These are phyloP conservation scores for Lachnellula arida DNA, from an alignment of 2,329 filamentous ascomycete genomes.

Conservation along the genomic window DNA sequence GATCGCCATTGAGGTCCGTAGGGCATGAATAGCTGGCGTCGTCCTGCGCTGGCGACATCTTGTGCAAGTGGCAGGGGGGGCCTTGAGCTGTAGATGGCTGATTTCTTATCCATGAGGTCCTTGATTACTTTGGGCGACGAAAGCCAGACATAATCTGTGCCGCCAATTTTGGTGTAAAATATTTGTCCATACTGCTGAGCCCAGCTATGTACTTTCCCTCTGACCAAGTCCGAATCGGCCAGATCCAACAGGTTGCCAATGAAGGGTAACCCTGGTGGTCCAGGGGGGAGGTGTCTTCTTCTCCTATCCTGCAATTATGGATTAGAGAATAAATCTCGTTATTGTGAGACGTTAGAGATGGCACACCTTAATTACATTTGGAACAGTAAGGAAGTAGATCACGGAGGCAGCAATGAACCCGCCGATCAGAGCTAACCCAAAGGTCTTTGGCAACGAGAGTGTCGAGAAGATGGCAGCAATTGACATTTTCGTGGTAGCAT, in stretches of 20 bases:
- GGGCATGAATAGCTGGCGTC: constrained; percentile 27
- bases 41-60: constrained; percentile 28
- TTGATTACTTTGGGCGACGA: constrained; percentile 25
- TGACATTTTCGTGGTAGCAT: too few species aligned
- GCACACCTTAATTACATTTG: too few species aligned
- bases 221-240: constrained; percentile 30
- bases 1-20: constrained; percentile 27
- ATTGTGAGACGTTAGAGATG: too few species aligned
- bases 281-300: constrained; percentile 33
- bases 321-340: too few species aligned
- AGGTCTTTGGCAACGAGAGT: too few species aligned
- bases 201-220: constrained; percentile 32
- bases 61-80: constrained; percentile 35
- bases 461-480: too few species aligned
- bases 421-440: too few species aligned
- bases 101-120: constrained; percentile 25
- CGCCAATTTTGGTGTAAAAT: constrained; percentile 38
- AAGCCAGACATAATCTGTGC: constrained; percentile 38
- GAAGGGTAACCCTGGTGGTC: constrained; percentile 36
- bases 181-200: constrained; percentile 34
- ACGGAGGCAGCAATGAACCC: too few species aligned
- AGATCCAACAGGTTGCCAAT: constrained; percentile 37
- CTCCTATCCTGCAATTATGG: neutral
- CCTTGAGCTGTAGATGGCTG: constrained; percentile 33
- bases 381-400: too few species aligned